Evolutionary conservation across 2,329 filamentous ascomycete genomes (phyloP).

Genomic region (Zymoseptoria crescenta): DNA sequence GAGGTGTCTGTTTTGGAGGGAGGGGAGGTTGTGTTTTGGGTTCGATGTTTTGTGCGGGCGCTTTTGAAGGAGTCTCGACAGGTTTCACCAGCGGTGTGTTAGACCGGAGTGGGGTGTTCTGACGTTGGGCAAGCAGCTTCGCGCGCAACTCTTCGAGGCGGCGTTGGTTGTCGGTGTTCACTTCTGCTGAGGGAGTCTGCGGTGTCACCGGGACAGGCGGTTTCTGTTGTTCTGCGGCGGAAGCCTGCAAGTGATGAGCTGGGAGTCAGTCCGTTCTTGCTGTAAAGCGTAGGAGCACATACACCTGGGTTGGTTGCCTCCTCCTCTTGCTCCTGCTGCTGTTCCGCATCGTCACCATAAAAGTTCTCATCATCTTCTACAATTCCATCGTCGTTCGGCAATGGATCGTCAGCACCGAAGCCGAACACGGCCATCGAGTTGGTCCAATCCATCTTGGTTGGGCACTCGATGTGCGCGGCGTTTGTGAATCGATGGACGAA

Average conservation of each 20-base stretch:
- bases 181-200: neutral
- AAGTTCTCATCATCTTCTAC: conserved; percentile 19
- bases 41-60: neutral
- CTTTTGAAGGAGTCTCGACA: neutral
- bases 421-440: conserved; percentile 16
- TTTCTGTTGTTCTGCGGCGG: conserved; percentile 1
- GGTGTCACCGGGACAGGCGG: neutral
- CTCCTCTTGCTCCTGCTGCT: conserved; percentile 2
- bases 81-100: conserved; percentile 1
- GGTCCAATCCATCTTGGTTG: conserved; percentile 17
- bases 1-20: neutral
- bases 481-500: neutral
- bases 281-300: conserved; percentile 2
- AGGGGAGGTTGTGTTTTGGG: neutral
- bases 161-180: conserved; percentile 20
- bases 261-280: conserved; percentile 14
- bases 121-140: conserved; percentile 21
- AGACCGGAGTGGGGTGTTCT: conserved; percentile 15
- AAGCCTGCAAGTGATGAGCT: conserved; percentile 6
- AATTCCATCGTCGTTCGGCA: conserved; percentile 5
- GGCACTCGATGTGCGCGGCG: neutral
- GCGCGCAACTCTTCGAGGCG: conserved; percentile 28
- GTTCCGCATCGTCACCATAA: conserved; percentile 11
- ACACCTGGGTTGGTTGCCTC: conserved; percentile 14
- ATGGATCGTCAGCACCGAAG: neutral